Evolutionary conservation across 257 asterid species (phyloP), one percentile per base, ranked within the genome.

Genomic region (Primulina huaijiensis): DNA sequence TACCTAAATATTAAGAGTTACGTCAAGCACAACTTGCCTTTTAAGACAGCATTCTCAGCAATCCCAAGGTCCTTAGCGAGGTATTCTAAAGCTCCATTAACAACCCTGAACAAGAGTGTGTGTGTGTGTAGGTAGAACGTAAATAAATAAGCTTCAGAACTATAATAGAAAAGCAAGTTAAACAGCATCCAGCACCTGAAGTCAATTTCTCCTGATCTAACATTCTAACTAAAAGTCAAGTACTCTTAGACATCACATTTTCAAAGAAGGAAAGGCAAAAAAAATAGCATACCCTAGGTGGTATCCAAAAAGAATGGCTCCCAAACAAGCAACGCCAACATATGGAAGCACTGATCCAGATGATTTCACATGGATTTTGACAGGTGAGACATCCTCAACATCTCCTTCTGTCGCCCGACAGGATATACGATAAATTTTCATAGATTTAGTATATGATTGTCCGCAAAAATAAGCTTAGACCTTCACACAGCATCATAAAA

Each of bases 281-380:
- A 62, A 37, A 35, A 67, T 52, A 69, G 72, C 79, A 60, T 88
- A 92, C 98, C 96, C 99, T 40, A 93, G 90, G 82, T 93, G 99
- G 84, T 93, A 93, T 69, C 99, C 99, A 77, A 93, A 93, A 60
- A 93, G 75, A 75, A 82, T 69, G 20, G 99, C 96, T 67, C 88
- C 99, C 62, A 93, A 74, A 76, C 99, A 93, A 59, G 99, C 97
- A 72, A 87, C 93, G 59, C 96, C 97, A 69, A 93, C 99, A 79
- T 93, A 93, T 35, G 95, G 97, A 68, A 90, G 77, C 12, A 93
- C 99, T 0, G 97, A 74, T 68, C 85, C 94, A 66, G 96, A 82
- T 20, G 99, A 85, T 73, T 81, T 84, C 50, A 66, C 85, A 62
- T 78, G 80, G 60, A 78, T 52, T 83, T 86, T 90, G 37, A 74